Percentiles rank a stretch among this genome's conserved stretches.
These are phyloP conservation scores for Lotmaria passim DNA, from an alignment of 208 protist genomes.

Conservation along the genomic window DNA sequence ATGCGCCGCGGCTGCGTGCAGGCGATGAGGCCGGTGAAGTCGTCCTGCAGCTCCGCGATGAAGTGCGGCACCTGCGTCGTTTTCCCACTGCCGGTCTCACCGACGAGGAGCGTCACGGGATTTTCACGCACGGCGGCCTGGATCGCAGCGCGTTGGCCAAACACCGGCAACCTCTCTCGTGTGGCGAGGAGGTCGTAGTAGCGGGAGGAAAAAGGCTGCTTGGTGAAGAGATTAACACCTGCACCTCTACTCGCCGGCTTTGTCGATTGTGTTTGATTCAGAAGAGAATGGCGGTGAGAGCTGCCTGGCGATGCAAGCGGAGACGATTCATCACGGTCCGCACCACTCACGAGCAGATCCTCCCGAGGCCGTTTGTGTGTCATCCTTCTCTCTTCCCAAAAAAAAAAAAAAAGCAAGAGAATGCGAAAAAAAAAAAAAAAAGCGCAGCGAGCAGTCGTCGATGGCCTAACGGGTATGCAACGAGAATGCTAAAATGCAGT, in stretches of 20 bases:
- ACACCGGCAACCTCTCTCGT: slow-evolving; percentile 74
- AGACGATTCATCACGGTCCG: background rate
- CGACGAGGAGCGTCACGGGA: slow-evolving; percentile 92
- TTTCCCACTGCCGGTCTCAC: slow-evolving; percentile 97
- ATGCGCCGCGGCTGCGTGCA: slow-evolving; percentile 99
- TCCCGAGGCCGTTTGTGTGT: slow-evolving; percentile 10
- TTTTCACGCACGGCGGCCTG: slow-evolving; percentile 68
- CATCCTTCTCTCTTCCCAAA: background rate
- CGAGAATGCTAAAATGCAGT: no score
- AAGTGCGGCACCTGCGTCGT: slow-evolving; percentile 97
- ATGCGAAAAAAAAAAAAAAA: slow-evolving; percentile 1
- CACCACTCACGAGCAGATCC: background rate
- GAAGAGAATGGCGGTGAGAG: background rate
- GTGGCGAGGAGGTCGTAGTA: slow-evolving; percentile 54
- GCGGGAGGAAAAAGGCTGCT: slow-evolving; percentile 43
- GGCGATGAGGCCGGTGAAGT: slow-evolving; percentile 46
- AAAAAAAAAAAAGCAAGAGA: background rate
- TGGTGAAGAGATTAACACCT: slow-evolving; percentile 50
- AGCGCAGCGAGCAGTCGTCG: background rate
- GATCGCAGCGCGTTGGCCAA: slow-evolving; percentile 52
- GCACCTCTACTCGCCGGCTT: background rate
- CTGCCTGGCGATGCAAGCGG: background rate
- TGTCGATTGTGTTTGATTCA: background rate
- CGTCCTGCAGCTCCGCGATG: slow-evolving; percentile 57
- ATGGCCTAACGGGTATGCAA: no score